Conservation (phyloP, 768 basidiomycete genomes). For the Mycena maculata region DNA sequence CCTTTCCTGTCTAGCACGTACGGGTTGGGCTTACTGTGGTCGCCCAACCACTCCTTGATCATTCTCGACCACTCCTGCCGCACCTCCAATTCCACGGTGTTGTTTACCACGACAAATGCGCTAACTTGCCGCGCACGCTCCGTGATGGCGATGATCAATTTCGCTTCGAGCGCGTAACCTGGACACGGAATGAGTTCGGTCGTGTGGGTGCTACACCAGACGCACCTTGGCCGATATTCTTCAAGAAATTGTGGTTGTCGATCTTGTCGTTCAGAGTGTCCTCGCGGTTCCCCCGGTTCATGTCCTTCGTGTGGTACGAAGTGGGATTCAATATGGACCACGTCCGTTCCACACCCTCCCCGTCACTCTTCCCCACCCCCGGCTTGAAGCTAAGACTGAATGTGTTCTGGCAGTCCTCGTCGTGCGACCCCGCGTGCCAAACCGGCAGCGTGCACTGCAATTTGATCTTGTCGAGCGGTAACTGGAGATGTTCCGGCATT, state of each 20-base stretch:
- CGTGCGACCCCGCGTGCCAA: conserved; percentile 32
- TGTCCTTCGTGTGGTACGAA: conserved; percentile 43
- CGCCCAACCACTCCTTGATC: neutral
- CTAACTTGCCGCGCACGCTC: conserved; percentile 6
- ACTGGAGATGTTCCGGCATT: no score
- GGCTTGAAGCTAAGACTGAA: conserved; percentile 25
- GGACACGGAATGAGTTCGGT: no score
- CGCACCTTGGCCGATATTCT: conserved; percentile 15
- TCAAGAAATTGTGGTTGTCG: conserved; percentile 36
- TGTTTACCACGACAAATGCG: neutral
- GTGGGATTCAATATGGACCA: conserved; percentile 43
- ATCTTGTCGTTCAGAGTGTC: conserved; percentile 42
- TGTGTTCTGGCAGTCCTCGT: conserved; percentile 12
- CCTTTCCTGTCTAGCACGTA: neutral
- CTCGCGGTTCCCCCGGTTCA: conserved; percentile 37
- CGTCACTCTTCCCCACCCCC: conserved; percentile 25
- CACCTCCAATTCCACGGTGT: neutral
- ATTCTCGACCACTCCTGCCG: neutral
- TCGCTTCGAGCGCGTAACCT: conserved; percentile 12
- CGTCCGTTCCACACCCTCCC: conserved; percentile 33
- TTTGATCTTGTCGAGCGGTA: neutral
- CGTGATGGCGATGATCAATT: conserved; percentile 6
- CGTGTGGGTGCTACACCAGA: no score
- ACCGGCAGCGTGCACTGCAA: conserved; percentile 12
- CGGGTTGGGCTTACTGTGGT: conserved; percentile 13